phyloP scores from a whole-genome alignment of 2,329 filamentous ascomycete genomes.

The Botrytis deweyae region DNA sequence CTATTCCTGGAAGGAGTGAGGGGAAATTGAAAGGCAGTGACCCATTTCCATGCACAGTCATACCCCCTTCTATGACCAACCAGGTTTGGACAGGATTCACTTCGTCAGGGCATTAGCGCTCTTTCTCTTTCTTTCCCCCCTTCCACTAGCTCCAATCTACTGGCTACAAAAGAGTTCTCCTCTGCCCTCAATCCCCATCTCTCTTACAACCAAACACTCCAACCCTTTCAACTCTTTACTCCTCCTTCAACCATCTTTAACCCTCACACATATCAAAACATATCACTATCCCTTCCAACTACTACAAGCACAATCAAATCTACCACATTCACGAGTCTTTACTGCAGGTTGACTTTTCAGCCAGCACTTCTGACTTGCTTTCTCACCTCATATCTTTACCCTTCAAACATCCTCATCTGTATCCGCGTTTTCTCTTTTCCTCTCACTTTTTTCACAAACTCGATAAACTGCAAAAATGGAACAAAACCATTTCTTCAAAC shows the following conservation, averaged over 20 bases:
- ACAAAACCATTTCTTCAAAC: conserved; percentile 33
- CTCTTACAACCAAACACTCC: background rate
- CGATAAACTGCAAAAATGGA: conserved; percentile 34
- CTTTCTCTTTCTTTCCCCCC: background rate
- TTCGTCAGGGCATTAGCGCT: background rate
- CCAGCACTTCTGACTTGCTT: conserved; percentile 23
- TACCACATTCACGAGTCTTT: conserved; percentile 2
- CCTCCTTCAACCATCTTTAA: conserved; percentile 9
- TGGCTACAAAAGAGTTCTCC: background rate
- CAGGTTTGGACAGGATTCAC: background rate
- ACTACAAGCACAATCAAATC: background rate
- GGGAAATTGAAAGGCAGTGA: background rate
- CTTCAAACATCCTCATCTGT: conserved; percentile 3
- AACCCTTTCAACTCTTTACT: background rate
- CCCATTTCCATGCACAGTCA: background rate
- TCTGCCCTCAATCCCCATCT: background rate
- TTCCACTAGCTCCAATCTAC: background rate
- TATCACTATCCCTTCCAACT: background rate
- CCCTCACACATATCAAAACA: conserved; percentile 9
- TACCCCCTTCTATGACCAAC: background rate
- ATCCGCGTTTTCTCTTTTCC: background rate
- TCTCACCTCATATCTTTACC: conserved; percentile 17
- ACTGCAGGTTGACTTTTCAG: conserved; percentile 25
- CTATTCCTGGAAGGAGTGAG: background rate
- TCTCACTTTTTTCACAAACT: conserved; percentile 20